A percentile compares a stretch with the other conserved stretches of the same genome.
Conservation (phyloP, 805 yeast species). For the Blastobotrys mokoenaii region DNA sequence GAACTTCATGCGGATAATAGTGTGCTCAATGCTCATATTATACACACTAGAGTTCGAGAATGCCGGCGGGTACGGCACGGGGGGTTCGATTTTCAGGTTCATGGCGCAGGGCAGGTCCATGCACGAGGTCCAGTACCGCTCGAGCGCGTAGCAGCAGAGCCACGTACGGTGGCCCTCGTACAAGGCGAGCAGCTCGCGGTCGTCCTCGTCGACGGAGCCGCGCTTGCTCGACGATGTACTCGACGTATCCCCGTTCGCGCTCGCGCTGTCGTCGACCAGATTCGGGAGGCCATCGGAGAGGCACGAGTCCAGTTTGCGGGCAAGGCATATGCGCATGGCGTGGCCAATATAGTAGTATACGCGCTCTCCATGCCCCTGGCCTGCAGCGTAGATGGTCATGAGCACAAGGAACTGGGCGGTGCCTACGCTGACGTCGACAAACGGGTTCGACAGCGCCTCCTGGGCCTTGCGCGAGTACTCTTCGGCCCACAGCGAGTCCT, state of each 20-base stretch:
- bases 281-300: no score
- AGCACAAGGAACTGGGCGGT: slow-evolving; percentile 10
- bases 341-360: slow-evolving; percentile 10
- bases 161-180: slow-evolving; percentile 7
- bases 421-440: slow-evolving; percentile 7
- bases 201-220: background rate
- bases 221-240: background rate
- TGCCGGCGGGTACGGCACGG: slow-evolving; percentile 5
- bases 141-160: slow-evolving; percentile 5
- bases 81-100: background rate
- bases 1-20: background rate
- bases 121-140: slow-evolving; percentile 9
- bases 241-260: no score
- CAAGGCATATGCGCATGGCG: slow-evolving; percentile 4
- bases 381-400: slow-evolving; percentile 3
- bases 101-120: slow-evolving; percentile 4
- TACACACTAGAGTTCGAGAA: background rate
- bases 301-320: slow-evolving; percentile 6
- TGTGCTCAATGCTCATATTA: slow-evolving; percentile 1
- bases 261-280: no score
- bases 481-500: slow-evolving; percentile 10
- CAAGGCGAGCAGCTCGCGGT: background rate
- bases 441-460: slow-evolving; percentile 9
- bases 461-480: slow-evolving; percentile 12
- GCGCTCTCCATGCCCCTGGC: slow-evolving; percentile 7